These are phyloP conservation scores for Croton setiger DNA, from an alignment of 441 rosid species.

Conservation along the genomic window DNA sequence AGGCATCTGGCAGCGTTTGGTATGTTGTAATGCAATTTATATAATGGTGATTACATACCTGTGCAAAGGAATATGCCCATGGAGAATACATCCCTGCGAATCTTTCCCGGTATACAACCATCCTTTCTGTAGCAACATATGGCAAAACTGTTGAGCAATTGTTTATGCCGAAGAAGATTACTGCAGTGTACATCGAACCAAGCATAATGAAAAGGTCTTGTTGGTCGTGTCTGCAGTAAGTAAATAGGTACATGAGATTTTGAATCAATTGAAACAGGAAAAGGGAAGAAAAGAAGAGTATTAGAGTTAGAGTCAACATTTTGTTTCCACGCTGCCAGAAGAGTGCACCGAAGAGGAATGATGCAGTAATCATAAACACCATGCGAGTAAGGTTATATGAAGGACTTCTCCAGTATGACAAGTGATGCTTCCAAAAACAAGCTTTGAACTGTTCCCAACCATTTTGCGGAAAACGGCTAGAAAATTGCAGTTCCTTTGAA, in stretches of 20 bases:
- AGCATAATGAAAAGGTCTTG: constrained; percentile 53
- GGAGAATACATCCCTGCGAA: constrained; percentile 74
- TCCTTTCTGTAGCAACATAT: constrained; percentile 46
- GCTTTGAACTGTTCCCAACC: constrained; percentile 55
- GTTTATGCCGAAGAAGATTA: constrained; percentile 52
- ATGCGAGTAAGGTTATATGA: constrained; percentile 56
- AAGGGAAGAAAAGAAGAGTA: background rate
- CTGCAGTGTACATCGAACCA: constrained; percentile 48
- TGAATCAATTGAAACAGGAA: background rate
- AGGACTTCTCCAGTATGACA: constrained; percentile 81
- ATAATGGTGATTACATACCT: constrained; percentile 30
- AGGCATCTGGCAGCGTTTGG: background rate
- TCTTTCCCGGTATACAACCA: constrained; percentile 57
- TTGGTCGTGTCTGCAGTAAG: constrained; percentile 41
- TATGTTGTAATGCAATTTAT: background rate
- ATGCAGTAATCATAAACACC: constrained; percentile 24
- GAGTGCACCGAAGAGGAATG: constrained; percentile 45
- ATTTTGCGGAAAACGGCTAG: constrained; percentile 39
- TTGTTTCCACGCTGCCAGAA: constrained; percentile 61
- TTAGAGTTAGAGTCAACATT: constrained; percentile 29
- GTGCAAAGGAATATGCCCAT: constrained; percentile 64
- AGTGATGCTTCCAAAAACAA: constrained; percentile 66
- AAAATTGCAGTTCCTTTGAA: constrained; percentile 45
- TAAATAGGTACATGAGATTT: background rate
- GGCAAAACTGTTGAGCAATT: constrained; percentile 50